Conservation (phyloP, 2,329 filamentous ascomycete genomes). For the Tolypocladium guangdongense region DNA sequence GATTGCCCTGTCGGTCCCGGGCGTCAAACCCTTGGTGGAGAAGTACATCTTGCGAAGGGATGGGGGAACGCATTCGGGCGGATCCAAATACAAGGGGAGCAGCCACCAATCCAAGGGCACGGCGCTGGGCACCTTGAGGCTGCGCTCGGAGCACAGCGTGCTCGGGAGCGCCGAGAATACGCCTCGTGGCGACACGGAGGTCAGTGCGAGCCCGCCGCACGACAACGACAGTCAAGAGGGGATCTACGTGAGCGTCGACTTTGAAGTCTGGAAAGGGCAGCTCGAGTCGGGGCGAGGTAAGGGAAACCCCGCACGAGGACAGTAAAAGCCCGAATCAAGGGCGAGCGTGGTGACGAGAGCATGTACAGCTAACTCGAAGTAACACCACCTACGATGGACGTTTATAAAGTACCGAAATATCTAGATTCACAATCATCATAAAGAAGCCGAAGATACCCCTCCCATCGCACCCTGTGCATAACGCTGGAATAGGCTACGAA, state of each 20-base stretch:
- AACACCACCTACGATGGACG: too few relatives aligned
- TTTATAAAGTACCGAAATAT: neutral
- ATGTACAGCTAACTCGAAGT: neutral
- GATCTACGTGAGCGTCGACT: constrained; percentile 25
- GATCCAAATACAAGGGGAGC: constrained; percentile 12
- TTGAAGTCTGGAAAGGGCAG: constrained; percentile 19
- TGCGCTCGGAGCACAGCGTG: constrained; percentile 17
- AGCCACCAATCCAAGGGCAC: constrained; percentile 13
- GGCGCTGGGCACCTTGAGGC: constrained; percentile 17
- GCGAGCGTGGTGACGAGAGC: neutral
- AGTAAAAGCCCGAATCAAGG: neutral
- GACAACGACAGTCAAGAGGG: constrained; percentile 16
- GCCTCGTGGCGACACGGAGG: constrained; percentile 10
- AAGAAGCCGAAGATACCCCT: neutral
- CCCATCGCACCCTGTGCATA: neutral
- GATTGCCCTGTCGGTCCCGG: constrained; percentile 38
- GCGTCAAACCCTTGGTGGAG: constrained; percentile 35
- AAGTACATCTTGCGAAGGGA: constrained; percentile 17
- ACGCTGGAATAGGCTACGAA: too few relatives aligned
- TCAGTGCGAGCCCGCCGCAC: constrained; percentile 11
- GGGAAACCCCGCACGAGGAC: neutral
- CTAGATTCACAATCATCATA: neutral
- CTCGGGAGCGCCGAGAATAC: constrained; percentile 15
- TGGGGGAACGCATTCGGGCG: constrained; percentile 8
- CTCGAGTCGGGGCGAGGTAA: constrained; percentile 1